phyloP scores from a whole-genome alignment of 2,329 filamentous ascomycete genomes.

The Pseudonectria buxi region DNA sequence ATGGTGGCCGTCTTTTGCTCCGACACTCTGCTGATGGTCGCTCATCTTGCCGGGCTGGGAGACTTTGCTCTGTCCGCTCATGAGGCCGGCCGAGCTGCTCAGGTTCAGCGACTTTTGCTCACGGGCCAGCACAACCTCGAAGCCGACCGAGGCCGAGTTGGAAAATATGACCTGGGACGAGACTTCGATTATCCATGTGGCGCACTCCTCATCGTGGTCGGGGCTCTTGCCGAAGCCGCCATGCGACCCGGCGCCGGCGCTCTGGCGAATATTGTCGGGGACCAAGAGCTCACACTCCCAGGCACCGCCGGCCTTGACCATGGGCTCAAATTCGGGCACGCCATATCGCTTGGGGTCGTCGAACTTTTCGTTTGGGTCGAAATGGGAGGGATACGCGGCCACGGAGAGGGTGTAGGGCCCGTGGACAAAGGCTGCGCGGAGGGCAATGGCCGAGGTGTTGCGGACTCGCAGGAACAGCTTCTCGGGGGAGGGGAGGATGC shows the following conservation, averaged over 20 bases:
- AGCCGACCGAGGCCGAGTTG: slow-evolving; percentile 76
- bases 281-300: slow-evolving; percentile 78
- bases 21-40: slow-evolving; percentile 64
- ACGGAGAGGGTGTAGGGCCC: slow-evolving; percentile 89
- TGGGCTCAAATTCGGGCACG: slow-evolving; percentile 87
- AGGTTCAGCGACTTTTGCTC: slow-evolving; percentile 77
- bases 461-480: slow-evolving; percentile 80
- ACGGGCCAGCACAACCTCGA: slow-evolving; percentile 77
- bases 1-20: slow-evolving; percentile 52
- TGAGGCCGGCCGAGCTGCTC: slow-evolving; percentile 41
- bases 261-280: slow-evolving; percentile 68
- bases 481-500: slow-evolving; percentile 79
- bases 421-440: slow-evolving; percentile 92
- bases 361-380: slow-evolving; percentile 75
- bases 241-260: slow-evolving; percentile 42
- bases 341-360: slow-evolving; percentile 64
- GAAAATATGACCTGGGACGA: slow-evolving; percentile 93
- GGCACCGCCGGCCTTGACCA: slow-evolving; percentile 85
- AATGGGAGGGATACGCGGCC: slow-evolving; percentile 75
- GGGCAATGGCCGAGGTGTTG: slow-evolving; percentile 82
- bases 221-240: slow-evolving; percentile 40
- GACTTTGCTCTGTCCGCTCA: slow-evolving; percentile 39
- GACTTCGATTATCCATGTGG: slow-evolving; percentile 87
- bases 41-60: slow-evolving; percentile 65
- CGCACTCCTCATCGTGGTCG: slow-evolving; percentile 46